phyloP scores from a whole-genome alignment of 2,329 filamentous ascomycete genomes.

The Blastomyces gilchristii region DNA sequence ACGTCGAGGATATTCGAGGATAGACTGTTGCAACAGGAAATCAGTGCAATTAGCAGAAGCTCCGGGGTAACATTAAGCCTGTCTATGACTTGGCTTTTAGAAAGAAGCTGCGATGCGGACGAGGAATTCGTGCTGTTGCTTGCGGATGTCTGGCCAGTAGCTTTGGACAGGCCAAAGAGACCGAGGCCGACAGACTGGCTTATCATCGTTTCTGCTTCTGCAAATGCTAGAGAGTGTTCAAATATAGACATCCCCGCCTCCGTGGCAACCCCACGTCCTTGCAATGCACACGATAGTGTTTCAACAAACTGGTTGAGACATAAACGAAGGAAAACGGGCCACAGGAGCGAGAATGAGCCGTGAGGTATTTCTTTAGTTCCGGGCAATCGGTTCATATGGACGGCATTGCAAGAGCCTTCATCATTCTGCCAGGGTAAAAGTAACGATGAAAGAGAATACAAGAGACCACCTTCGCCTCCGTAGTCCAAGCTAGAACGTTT shows the following conservation, averaged over 20 bases:
- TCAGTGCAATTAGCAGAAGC: constrained; percentile 70
- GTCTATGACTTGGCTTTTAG: constrained; percentile 52
- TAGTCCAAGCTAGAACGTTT: constrained; percentile 60
- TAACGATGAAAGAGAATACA: constrained; percentile 62
- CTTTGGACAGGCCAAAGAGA: constrained; percentile 45
- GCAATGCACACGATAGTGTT: constrained; percentile 75
- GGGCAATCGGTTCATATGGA: constrained; percentile 56
- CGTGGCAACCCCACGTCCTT: constrained; percentile 66
- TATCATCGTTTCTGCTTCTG: constrained; percentile 84
- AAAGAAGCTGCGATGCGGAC: constrained; percentile 30
- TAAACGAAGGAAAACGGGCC: constrained; percentile 43
- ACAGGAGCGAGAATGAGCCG: constrained; percentile 63
- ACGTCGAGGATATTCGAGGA: constrained; percentile 75
- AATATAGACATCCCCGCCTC: constrained; percentile 96
- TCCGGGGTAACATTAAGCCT: constrained; percentile 83
- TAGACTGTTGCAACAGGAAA: constrained; percentile 83
- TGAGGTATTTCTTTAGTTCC: constrained; percentile 48
- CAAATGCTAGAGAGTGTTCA: constrained; percentile 90
- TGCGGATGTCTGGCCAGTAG: constrained; percentile 37
- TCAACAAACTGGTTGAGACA: constrained; percentile 77
- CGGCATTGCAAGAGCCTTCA: constrained; percentile 60
- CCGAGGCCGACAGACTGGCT: constrained; percentile 68
- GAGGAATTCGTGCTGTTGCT: constrained; percentile 22
- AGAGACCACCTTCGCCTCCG: constrained; percentile 54
- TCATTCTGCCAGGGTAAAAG: constrained; percentile 67